These are phyloP conservation scores for Penicillium goetzii DNA, from an alignment of 495 filamentous ascomycete species.

Conservation along the genomic window DNA sequence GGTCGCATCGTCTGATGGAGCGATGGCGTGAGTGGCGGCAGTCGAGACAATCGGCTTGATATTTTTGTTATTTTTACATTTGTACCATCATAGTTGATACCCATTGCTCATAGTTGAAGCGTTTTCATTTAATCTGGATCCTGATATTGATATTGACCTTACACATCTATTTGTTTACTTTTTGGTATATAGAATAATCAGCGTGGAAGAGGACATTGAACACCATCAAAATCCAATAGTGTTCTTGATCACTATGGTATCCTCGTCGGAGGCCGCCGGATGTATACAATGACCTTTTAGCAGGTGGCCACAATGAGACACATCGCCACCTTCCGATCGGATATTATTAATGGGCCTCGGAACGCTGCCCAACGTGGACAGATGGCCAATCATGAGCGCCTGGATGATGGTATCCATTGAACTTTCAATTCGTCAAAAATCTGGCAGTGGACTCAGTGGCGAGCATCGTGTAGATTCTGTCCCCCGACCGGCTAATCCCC, in stretches of 20 bases:
- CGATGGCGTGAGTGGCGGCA: conserved; percentile 33
- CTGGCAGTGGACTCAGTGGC: not conserved
- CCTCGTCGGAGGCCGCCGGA: not conserved
- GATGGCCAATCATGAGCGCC: not conserved
- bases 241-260: not conserved
- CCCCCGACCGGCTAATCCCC: not conserved
- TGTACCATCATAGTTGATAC: not conserved
- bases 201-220: not conserved
- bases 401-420: not conserved
- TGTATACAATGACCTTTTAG: not conserved
- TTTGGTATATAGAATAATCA: not conserved
- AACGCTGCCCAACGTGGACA: not conserved
- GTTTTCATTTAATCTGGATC: no score
- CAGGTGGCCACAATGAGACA: not conserved
- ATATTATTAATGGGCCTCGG: not conserved
- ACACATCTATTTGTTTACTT: not conserved
- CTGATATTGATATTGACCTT: no score
- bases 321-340: not conserved
- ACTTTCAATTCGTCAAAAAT: not conserved
- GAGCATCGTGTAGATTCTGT: not conserved
- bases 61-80: not conserved
- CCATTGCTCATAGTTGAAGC: not conserved
- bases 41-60: conserved; percentile 13
- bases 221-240: not conserved
- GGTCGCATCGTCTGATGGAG: conserved; percentile 31